These are phyloP conservation scores for Opeltia flavorubescens DNA, from an alignment of 495 filamentous ascomycete species.

Conservation along the genomic window DNA sequence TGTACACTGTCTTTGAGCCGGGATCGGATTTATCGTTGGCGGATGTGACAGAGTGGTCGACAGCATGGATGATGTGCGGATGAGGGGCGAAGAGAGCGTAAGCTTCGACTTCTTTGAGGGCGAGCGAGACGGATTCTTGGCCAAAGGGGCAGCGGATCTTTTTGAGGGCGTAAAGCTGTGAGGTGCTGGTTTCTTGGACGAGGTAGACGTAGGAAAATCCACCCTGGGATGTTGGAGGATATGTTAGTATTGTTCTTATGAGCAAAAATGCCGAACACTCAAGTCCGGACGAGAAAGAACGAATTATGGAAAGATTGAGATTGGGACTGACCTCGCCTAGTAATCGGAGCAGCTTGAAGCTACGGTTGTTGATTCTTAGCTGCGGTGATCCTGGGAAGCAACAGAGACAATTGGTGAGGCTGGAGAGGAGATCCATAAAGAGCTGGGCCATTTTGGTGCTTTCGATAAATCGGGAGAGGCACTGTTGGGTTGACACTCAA, in stretches of 20 bases:
- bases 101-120: constrained; percentile 92
- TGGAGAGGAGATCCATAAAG: constrained; percentile 77
- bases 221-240: constrained; percentile 50
- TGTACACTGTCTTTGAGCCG: constrained; percentile 84
- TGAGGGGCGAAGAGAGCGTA: constrained; percentile 78
- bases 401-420: constrained; percentile 82
- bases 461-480: too few species aligned
- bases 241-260: constrained; percentile 7
- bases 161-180: constrained; percentile 83
- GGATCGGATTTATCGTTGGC: constrained; percentile 43
- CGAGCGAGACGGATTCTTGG: constrained; percentile 83
- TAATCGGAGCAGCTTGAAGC: constrained; percentile 86
- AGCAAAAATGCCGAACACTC: neutral
- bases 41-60: constrained; percentile 65
- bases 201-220: constrained; percentile 98
- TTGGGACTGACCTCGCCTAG: constrained; percentile 59
- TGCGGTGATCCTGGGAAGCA: constrained; percentile 91
- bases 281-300: neutral
- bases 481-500: too few species aligned
- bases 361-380: constrained; percentile 85
- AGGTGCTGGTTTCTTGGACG: constrained; percentile 72
- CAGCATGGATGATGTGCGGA: constrained; percentile 74
- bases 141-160: constrained; percentile 98
- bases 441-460: constrained; percentile 89
- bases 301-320: neutral